Evolutionary conservation across 2,329 filamentous ascomycete genomes (phyloP), one percentile per base, ranked within the genome.

Genomic region (Aaosphaeria arxii): DNA sequence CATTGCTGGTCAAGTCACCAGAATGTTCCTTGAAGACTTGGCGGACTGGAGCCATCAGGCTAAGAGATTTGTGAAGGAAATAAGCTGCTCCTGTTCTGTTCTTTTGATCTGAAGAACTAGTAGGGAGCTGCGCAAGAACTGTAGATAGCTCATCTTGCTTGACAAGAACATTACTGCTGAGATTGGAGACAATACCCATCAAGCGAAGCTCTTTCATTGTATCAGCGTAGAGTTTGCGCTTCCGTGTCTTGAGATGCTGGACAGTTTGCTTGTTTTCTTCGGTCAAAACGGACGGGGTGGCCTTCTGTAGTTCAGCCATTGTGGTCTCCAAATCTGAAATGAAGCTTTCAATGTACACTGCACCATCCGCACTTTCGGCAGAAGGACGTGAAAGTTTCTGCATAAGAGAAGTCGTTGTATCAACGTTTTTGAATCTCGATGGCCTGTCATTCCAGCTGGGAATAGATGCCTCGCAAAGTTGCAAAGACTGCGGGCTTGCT

Each of bases 101-200:
- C 31, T 43, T 40, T 48, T 9, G n/a, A 11, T 53, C 43, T 13
- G 36, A 33, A 13, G 28, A 17, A 6, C 62, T 45, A 9, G 50
- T 11, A 4, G 71, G 63, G 5, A 71, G 51, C 3, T 77, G 79
- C 1, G 89, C 81, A 30, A 99, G 77, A 2, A 96, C 78, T 5
- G 79, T 71, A 5, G 88, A 80, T 6, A 89, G 75, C 1, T 88
- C 87, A 30, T 81, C 77, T 69, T 99, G 94, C 45, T 83, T 83
- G 36, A 81, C 79, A 13, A 97, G 76, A 40, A 86, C 77, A 62
- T 88, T 84, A 11, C 84, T 85, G 55, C 87, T 84, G 11, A 95
- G 77, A 63, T 96, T 96, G 45, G 86, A 84, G 59, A 86, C 87
- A 59, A 99, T 82, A 4, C 94, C 94, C 92, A 99, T 97, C 48